Conservation (phyloP, 2,329 filamentous ascomycete genomes). For the Colletotrichum horii region DNA sequence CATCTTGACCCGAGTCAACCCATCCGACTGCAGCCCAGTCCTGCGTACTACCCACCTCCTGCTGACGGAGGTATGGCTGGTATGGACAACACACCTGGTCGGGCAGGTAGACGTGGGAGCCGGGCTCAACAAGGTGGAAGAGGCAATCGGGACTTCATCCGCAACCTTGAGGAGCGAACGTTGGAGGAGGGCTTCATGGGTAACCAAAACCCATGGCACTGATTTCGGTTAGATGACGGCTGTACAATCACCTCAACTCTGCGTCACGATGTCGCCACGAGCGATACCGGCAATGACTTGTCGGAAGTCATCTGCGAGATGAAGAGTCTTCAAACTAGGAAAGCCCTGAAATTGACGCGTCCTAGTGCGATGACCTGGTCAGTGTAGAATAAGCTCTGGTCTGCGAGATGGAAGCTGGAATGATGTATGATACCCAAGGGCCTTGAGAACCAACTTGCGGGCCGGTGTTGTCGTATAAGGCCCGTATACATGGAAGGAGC, state of each 20-base stretch:
- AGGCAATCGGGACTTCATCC: constrained; percentile 86
- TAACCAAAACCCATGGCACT: constrained; percentile 70
- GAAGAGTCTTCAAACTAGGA: background rate
- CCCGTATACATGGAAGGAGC: background rate
- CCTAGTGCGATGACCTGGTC: background rate
- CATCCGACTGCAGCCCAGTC: constrained; percentile 92
- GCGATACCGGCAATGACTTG: background rate
- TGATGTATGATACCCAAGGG: constrained; percentile 12
- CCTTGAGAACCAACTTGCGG: background rate
- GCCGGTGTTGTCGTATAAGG: background rate
- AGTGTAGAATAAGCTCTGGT: background rate
- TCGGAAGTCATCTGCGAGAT: background rate
- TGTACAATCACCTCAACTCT: background rate
- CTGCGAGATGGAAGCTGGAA: background rate
- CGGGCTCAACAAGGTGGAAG: constrained; percentile 66
- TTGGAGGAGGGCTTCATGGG: constrained; percentile 90
- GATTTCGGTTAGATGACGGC: constrained; percentile 35
- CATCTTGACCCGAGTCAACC: constrained; percentile 94
- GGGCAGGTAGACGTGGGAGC: constrained; percentile 77
- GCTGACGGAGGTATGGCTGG: constrained; percentile 74
- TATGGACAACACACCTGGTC: constrained; percentile 61
- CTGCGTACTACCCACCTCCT: constrained; percentile 95
- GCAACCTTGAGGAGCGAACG: constrained; percentile 91
- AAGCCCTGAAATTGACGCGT: background rate
- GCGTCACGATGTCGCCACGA: background rate